A percentile compares a stretch with the other conserved stretches of the same genome.
Conservation (phyloP, 1,139 yeast genomes). For the Scheffersomyces stambukii region DNA sequence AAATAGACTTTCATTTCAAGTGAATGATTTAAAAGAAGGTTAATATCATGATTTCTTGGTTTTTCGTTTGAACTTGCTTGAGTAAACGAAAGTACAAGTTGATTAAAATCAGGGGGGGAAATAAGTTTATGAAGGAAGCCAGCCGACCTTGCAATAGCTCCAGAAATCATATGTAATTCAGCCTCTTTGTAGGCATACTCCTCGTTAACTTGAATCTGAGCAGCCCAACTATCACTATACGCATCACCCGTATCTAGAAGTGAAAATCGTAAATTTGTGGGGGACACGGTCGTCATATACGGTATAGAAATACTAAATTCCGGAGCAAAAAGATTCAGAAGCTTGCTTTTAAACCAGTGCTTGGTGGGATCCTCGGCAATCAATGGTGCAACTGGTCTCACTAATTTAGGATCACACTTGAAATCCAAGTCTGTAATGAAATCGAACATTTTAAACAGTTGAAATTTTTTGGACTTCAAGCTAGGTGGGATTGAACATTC, state of each 20-base stretch:
- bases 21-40: conserved; percentile 7
- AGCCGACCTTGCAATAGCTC: conserved; percentile 30
- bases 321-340: conserved; percentile 19
- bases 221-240: conserved; percentile 44
- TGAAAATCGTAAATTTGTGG: conserved; percentile 40
- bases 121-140: conserved; percentile 24
- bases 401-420: conserved; percentile 30
- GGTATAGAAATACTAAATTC: conserved; percentile 51
- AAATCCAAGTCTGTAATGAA: no score
- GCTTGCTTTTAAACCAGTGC: conserved; percentile 40
- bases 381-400: conserved; percentile 54
- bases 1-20: conserved; percentile 20
- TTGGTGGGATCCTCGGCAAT: conserved; percentile 52
- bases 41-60: no score
- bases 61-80: no score
- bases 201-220: conserved; percentile 48
- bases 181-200: conserved; percentile 36
- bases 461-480: conserved; percentile 17
- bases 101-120: conserved; percentile 24
- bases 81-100: conserved; percentile 10
- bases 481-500: conserved; percentile 40
- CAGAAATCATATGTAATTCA: conserved; percentile 34
- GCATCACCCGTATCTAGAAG: conserved; percentile 22
- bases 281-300: conserved; percentile 49
- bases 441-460: conserved; percentile 12